A percentile compares a stretch with the other conserved stretches of the same genome.
phyloP scores from a whole-genome alignment of 176 grass and related monocot species.

The Aegilops umbellulata region DNA sequence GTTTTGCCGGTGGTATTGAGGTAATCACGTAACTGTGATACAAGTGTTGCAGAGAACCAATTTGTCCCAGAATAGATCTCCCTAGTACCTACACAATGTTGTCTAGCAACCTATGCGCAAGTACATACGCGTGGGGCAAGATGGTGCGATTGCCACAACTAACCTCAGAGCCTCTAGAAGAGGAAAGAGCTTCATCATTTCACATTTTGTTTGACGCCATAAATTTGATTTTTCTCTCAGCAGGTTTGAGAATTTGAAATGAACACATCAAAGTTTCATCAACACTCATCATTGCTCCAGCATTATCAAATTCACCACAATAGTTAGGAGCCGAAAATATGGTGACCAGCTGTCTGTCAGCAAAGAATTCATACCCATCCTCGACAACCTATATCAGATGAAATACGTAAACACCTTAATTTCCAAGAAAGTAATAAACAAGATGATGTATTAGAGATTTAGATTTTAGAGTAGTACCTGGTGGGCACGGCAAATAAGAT shows the following conservation, averaged over 20 bases:
- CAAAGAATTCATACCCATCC: conserved; percentile 98
- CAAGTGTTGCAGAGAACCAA: not conserved
- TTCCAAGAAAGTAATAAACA: conserved; percentile 4
- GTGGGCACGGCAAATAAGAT: conserved; percentile 86
- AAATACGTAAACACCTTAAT: conserved; percentile 22
- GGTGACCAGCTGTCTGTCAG: conserved; percentile 84
- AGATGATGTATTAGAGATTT: not conserved
- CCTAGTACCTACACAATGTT: not conserved
- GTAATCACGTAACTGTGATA: not conserved
- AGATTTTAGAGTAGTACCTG: conserved; percentile 45
- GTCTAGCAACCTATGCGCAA: not conserved
- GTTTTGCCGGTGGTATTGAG: not conserved
- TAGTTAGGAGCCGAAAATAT: conserved; percentile 97
- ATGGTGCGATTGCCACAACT: conserved; percentile 27
- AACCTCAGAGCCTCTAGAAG: conserved; percentile 35
- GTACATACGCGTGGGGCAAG: not conserved
- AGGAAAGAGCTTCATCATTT: conserved; percentile 33
- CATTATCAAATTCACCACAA: conserved; percentile 95
- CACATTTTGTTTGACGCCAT: conserved; percentile 79
- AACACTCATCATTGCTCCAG: conserved; percentile 96
- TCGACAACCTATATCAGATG: conserved; percentile 74
- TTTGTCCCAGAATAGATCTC: not conserved
- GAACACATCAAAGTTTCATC: conserved; percentile 96
- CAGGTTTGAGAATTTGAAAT: conserved; percentile 96
- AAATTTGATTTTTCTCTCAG: conserved; percentile 77